Base-by-base conservation (phyloP, 108 stramenopile genomes). In the Cylindrotheca closterium region DNA sequence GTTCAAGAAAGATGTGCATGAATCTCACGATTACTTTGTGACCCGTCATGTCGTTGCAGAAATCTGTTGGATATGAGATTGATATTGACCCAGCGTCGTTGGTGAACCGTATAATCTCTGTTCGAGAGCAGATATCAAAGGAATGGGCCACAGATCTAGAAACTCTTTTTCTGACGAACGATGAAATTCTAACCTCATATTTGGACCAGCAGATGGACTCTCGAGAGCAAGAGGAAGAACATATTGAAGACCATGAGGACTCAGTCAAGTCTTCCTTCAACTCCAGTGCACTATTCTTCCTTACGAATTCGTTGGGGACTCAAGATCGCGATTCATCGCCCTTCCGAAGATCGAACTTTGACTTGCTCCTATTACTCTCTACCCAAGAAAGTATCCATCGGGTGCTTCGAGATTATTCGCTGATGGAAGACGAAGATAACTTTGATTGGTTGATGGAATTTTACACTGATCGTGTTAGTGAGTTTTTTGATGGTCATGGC, bases 341-440 rank as follows among this genome's bases (percentile, higher is more conserved):
- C 18, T 79, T 87, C 19, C 79, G 92, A 23, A 60, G 73, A 33
- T 81, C 85, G 2, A 94, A 88, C 58, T 91, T 94, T 58, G 92
- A 94, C 50, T 60, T 94, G 19, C 58, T 94, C 3, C 60, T 78
- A 37, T 66, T 79, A 12, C 61, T 94, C 5, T 74, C 79, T 15
- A 94, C 89, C 5, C 92, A 91, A 47, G 89, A 86, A 63, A 62
- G 79, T 12, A 68, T 87, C n/a, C 92, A 94, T 48, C 73, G 85
- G 17, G 66, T 93, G 23, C 57, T 93, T 12, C 65, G 65, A 46
- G 54, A 73, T 1, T 81, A 83, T 55, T 50, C 60, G n/a, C 47
- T 68, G 5, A 67, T 73, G 22, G 54, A 67, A 7, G 42, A 70
- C 4, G 61, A 75, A 10, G 42, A 70, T 10, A 70, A 81, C 8